phyloP scores from a whole-genome alignment of 129 eudicot genomes.

The Chrysanthemum lavandulifolium region DNA sequence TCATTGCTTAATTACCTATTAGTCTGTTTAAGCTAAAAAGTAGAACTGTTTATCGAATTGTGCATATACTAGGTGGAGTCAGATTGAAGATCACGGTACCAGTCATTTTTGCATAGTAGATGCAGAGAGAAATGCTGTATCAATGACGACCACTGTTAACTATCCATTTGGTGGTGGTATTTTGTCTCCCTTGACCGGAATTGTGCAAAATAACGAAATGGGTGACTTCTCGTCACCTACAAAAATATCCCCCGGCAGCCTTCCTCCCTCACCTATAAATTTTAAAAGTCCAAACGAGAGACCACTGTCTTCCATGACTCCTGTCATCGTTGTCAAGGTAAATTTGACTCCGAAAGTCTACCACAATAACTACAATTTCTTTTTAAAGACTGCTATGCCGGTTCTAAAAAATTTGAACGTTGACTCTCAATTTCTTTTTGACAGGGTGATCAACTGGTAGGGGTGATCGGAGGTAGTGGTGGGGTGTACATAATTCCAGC shows the following conservation, averaged over 20 bases:
- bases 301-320: slow-evolving; percentile 60
- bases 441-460: slow-evolving; percentile 82
- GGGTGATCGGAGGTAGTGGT: slow-evolving; percentile 99
- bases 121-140: slow-evolving; percentile 77
- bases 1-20: neutral
- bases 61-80: slow-evolving; percentile 61
- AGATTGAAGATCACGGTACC: slow-evolving; percentile 81
- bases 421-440: slow-evolving; percentile 2
- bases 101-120: slow-evolving; percentile 93
- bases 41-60: neutral
- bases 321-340: neutral
- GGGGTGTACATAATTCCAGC: slow-evolving; percentile 83
- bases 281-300: too few species aligned
- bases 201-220: neutral
- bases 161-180: slow-evolving; percentile 53
- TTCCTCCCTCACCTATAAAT: too few species aligned
- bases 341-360: neutral
- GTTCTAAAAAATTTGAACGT: neutral
- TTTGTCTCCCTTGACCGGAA: neutral
- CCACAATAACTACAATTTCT: too few species aligned
- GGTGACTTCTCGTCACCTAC: neutral
- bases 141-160: slow-evolving; percentile 86
- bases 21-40: neutral
- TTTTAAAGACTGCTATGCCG: neutral
- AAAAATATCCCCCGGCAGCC: too few species aligned